Conservation (phyloP, 2,329 filamentous ascomycete genomes). For the Arachnomyces sp. region DNA sequence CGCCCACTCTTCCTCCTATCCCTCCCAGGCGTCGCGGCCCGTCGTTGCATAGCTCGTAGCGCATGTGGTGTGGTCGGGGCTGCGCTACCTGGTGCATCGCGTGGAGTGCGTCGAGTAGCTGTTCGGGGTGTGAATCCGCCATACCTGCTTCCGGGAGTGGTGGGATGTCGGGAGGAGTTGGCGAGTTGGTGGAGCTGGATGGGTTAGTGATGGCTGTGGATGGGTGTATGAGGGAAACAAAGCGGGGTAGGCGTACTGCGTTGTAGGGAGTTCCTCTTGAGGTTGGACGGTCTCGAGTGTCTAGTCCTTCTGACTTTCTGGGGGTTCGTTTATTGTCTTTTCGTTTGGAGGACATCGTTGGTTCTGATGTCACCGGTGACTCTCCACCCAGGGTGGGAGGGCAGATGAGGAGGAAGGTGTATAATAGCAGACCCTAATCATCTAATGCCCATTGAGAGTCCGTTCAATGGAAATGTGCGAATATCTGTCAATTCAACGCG, state of each 20-base stretch:
- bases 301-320: too few species aligned
- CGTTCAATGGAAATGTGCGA: too few species aligned
- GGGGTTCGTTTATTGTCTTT: background rate
- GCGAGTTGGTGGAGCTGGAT: slow-evolving; percentile 28
- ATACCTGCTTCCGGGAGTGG: slow-evolving; percentile 28
- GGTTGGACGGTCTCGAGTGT: too few species aligned
- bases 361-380: background rate
- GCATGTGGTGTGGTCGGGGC: slow-evolving; percentile 49
- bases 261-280: slow-evolving; percentile 4
- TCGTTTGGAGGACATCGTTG: background rate
- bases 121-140: slow-evolving; percentile 24
- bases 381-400: too few species aligned
- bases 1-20: slow-evolving; percentile 43
- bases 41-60: slow-evolving; percentile 46
- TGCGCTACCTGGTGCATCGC: slow-evolving; percentile 17
- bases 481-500: too few species aligned
- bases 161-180: slow-evolving; percentile 22
- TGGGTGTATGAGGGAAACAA: background rate
- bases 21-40: slow-evolving; percentile 43
- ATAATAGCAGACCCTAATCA: too few species aligned
- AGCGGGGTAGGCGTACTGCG: slow-evolving; percentile 3
- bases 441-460: too few species aligned
- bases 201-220: background rate
- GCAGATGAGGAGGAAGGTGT: too few species aligned
- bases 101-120: slow-evolving; percentile 27